Evolutionary conservation across 306 rosid species (phyloP).

Genomic region (Pyrus bretschneideri): DNA sequence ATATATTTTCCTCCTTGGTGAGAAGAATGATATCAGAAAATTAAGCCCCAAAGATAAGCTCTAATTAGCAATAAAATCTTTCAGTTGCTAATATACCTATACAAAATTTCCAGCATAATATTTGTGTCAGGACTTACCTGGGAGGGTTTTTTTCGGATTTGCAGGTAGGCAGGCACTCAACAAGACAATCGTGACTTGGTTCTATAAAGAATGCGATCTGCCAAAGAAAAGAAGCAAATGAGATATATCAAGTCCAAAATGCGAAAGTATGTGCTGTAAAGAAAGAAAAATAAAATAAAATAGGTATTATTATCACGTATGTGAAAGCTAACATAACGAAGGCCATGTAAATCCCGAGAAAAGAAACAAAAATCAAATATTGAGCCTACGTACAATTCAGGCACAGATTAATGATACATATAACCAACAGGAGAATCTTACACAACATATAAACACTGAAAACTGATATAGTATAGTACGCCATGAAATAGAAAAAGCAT

Average conservation of each 20-base stretch:
- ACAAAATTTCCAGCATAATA: background rate
- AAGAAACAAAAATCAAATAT: background rate
- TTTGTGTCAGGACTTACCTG: conserved; percentile 47
- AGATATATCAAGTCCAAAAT: background rate
- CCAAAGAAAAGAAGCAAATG: conserved; percentile 14
- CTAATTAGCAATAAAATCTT: background rate
- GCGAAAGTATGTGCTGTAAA: background rate
- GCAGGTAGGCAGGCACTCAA: conserved; percentile 89
- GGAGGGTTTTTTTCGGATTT: conserved; percentile 74
- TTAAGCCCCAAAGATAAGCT: too few species aligned
- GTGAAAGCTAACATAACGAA: background rate
- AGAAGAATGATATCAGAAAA: too few species aligned
- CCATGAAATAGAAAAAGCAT: background rate
- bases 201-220: conserved; percentile 87
- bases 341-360: background rate
- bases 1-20: too few species aligned
- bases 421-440: background rate
- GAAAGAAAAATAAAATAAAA: background rate
- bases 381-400: background rate
- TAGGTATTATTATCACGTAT: background rate
- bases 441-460: background rate
- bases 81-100: background rate
- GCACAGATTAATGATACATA: background rate
- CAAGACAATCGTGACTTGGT: conserved; percentile 77
- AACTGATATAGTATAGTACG: too few species aligned